A percentile compares a stretch with the other conserved stretches of the same genome.
Evolutionary conservation across 2,329 filamentous ascomycete species (phyloP).

Genomic region (Diaporthe humulicola): DNA sequence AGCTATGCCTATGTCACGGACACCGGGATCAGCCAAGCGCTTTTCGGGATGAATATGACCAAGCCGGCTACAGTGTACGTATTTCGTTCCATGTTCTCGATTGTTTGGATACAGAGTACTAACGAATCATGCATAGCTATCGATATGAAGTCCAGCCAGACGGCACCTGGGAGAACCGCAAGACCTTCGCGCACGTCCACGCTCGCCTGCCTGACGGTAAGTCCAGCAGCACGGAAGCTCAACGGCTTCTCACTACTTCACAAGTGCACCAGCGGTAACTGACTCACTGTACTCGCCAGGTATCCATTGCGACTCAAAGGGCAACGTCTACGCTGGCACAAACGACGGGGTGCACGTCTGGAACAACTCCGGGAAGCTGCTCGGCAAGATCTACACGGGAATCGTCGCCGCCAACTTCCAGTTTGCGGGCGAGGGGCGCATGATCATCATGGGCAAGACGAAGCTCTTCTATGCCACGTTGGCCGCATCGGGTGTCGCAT

Average conservation of each 20-base stretch:
- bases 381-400: constrained; percentile 69
- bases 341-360: constrained; percentile 65
- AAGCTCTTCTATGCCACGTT: constrained; percentile 51
- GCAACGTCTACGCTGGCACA: constrained; percentile 66
- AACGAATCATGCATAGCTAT: constrained; percentile 53
- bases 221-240: constrained; percentile 34
- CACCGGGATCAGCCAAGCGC: constrained; percentile 60
- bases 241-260: not conserved
- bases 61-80: constrained; percentile 59
- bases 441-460: constrained; percentile 53
- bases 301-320: constrained; percentile 64
- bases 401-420: constrained; percentile 60
- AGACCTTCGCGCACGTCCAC: constrained; percentile 69
- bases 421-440: constrained; percentile 54
- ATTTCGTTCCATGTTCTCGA: too few relatives aligned
- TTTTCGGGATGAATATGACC: constrained; percentile 55
- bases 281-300: constrained; percentile 59
- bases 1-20: constrained; percentile 68
- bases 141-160: constrained; percentile 59
- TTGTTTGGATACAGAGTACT: not conserved
- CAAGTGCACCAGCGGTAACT: too few relatives aligned
- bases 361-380: constrained; percentile 58
- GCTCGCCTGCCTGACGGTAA: constrained; percentile 70
- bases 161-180: constrained; percentile 61
- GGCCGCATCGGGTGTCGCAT: constrained; percentile 40